Conservation (phyloP, 169 alveolate species). For the Plasmodium coatneyi region DNA sequence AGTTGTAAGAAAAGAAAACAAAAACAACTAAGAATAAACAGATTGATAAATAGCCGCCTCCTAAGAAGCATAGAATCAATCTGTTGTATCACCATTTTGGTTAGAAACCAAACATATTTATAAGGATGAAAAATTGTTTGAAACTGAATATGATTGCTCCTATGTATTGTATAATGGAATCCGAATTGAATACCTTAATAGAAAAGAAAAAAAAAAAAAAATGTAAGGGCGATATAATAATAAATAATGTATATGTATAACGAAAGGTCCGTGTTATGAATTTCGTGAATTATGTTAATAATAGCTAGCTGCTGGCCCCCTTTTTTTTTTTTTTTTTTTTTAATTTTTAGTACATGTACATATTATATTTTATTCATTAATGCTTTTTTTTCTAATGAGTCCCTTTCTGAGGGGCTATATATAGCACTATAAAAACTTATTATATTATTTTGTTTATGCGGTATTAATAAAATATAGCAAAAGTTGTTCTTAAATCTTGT, state of each 20-base stretch:
- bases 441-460: neutral
- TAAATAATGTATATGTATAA: no score
- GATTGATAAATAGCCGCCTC: neutral
- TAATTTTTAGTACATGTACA: neutral
- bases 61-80: neutral
- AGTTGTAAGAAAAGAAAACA: neutral
- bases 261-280: neutral
- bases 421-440: neutral
- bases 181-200: neutral
- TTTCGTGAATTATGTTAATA: neutral
- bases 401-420: neutral
- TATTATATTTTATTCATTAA: no score
- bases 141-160: neutral
- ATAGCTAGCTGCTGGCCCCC: neutral
- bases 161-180: neutral
- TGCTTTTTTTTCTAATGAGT: neutral
- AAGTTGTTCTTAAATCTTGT: neutral
- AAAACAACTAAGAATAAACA: neutral
- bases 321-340: no score
- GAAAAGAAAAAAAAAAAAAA: no score
- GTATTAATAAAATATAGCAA: neutral
- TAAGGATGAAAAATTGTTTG: neutral
- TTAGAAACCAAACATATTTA: neutral
- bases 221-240: neutral
- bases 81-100: neutral